Percentiles rank a stretch among this genome's conserved stretches.
These are phyloP conservation scores for Coemansia guatemalensis DNA, from an alignment of 192 early-diverging fungal species.

Conservation along the genomic window DNA sequence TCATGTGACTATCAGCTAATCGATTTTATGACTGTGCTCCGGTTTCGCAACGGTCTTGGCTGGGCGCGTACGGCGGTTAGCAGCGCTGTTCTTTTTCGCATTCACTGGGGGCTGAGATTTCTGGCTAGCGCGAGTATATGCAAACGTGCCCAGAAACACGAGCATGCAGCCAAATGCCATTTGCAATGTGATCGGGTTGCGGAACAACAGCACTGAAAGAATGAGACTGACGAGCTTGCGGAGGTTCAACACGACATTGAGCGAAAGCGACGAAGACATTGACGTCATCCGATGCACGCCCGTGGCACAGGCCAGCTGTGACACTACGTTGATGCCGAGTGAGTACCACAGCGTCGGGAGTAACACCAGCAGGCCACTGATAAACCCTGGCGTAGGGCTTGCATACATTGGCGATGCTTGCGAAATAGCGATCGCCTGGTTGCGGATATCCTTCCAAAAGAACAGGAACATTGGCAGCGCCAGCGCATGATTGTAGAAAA, in stretches of 20 bases:
- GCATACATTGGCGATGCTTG: conserved; percentile 47
- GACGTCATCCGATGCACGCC: conserved; percentile 82
- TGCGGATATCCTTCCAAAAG: conserved; percentile 66
- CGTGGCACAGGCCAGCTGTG: conserved; percentile 88
- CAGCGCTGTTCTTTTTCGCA: too few relatives aligned
- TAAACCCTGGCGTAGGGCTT: not conserved
- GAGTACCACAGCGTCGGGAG: conserved; percentile 70
- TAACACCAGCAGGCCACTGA: conserved; percentile 8
- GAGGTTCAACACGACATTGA: conserved; percentile 84
- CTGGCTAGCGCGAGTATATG: conserved; percentile 57
- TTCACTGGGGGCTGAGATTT: too few relatives aligned
- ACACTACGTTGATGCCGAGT: conserved; percentile 67
- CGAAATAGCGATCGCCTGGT: conserved; percentile 45
- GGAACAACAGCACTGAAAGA: conserved; percentile 77
- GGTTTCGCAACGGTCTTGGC: too few relatives aligned
- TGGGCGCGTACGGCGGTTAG: too few relatives aligned
- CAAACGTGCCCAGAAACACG: conserved; percentile 77
- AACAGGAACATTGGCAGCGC: conserved; percentile 79
- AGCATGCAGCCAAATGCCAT: conserved; percentile 68
- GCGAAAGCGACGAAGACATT: conserved; percentile 73
- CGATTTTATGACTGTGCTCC: too few relatives aligned
- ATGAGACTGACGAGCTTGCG: conserved; percentile 83
- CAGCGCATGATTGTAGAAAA: conserved; percentile 86
- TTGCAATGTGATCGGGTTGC: conserved; percentile 68
- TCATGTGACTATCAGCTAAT: too few relatives aligned